These are phyloP conservation scores for Luvunga scandens DNA, from an alignment of 345 rosid genomes.

Conservation along the genomic window DNA sequence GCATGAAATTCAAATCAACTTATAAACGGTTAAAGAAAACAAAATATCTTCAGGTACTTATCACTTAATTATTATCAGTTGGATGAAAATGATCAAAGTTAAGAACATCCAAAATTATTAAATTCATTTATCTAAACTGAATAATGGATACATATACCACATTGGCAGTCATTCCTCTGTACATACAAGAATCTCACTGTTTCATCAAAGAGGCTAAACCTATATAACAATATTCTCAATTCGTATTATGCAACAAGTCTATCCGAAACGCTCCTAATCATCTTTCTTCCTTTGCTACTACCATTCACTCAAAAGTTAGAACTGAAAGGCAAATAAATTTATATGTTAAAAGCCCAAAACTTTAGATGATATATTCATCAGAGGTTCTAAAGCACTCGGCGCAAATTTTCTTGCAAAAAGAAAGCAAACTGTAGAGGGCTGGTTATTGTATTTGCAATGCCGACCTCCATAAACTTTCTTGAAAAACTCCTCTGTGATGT, in stretches of 20 bases:
- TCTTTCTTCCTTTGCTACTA: not conserved
- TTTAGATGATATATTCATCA: conserved; percentile 47
- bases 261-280: not conserved
- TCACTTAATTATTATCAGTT: not conserved
- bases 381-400: conserved; percentile 71
- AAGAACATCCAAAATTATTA: conserved; percentile 2
- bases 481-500: conserved; percentile 68
- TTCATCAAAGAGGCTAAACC: not conserved
- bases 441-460: conserved; percentile 59
- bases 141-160: not conserved
- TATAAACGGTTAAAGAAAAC: too few species aligned
- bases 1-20: too few species aligned
- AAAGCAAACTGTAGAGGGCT: conserved; percentile 42
- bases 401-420: conserved; percentile 86
- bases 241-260: conserved; percentile 8
- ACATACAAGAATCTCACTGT: conserved; percentile 21
- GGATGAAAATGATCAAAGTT: not conserved
- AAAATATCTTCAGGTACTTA: too few species aligned
- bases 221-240: not conserved
- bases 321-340: not conserved
- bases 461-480: conserved; percentile 34
- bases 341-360: conserved; percentile 34
- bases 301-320: not conserved
- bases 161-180: conserved; percentile 10
- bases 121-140: not conserved